These are phyloP conservation scores for Diospyros lotus DNA, from an alignment of 148 eudicot genomes.

Conservation along the genomic window DNA sequence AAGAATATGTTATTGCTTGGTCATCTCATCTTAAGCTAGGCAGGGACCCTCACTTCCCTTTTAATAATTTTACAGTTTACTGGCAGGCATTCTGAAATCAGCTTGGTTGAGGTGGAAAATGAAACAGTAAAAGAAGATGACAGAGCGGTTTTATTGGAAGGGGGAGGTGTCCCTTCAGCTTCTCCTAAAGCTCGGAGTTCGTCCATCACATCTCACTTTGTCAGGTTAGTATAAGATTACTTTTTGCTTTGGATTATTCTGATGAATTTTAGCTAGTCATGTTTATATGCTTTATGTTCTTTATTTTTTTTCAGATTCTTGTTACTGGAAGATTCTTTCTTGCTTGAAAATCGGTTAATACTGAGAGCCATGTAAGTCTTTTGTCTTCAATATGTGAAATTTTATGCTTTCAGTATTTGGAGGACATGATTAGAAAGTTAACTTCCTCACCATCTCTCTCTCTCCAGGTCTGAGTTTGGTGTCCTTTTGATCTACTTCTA, in stretches of 20 bases:
- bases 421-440: conserved; percentile 5
- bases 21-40: too few relatives aligned
- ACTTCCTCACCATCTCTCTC: conserved; percentile 5
- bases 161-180: conserved; percentile 50
- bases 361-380: conserved; percentile 83
- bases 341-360: conserved; percentile 67
- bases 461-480: conserved; percentile 80
- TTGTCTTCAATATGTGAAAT: conserved; percentile 13
- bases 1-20: too few relatives aligned
- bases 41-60: too few relatives aligned
- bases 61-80: conserved; percentile 4
- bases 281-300: conserved; percentile 7
- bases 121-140: conserved; percentile 68
- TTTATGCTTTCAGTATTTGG: background rate
- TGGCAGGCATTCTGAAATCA: conserved; percentile 64
- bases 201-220: conserved; percentile 44
- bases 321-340: conserved; percentile 70
- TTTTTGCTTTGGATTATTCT: background rate
- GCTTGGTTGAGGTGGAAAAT: conserved; percentile 54
- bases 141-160: conserved; percentile 62
- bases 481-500: conserved; percentile 60
- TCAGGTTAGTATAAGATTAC: conserved; percentile 41
- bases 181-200: conserved; percentile 50
- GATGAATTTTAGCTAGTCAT: background rate
- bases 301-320: conserved; percentile 46